Percentiles rank a stretch among this genome's conserved stretches.
Conservation (phyloP, 345 rosid species). For the Turnera subulata region DNA sequence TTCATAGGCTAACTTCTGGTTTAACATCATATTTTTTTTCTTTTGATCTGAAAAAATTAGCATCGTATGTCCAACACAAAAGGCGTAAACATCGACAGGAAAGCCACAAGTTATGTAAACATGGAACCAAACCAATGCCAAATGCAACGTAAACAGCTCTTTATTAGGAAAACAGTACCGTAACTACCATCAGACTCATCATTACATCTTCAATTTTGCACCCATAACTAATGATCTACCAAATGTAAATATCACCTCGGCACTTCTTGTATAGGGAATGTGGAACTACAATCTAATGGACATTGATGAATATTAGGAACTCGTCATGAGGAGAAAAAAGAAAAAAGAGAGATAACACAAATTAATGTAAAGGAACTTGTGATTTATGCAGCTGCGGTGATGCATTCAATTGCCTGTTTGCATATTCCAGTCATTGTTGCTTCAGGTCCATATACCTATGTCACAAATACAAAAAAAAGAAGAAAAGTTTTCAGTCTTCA, state of each 20-base stretch:
- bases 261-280: conserved; percentile 10
- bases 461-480: background rate
- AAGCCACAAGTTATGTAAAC: too few species aligned
- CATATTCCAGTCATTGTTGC: conserved; percentile 97
- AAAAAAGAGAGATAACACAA: too few species aligned
- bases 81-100: too few species aligned
- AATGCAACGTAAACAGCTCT: too few species aligned
- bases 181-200: background rate
- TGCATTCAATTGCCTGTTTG: conserved; percentile 84
- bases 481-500: background rate
- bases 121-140: too few species aligned
- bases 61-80: too few species aligned
- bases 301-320: conserved; percentile 6
- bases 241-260: too few species aligned
- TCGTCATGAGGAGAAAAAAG: background rate
- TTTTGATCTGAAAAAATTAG: too few species aligned
- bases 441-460: conserved; percentile 85
- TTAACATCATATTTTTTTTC: too few species aligned
- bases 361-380: too few species aligned
- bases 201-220: background rate
- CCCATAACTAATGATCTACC: background rate
- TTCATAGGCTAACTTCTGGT: too few species aligned
- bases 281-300: background rate
- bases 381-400: conserved; percentile 60
- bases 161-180: conserved; percentile 1